phyloP scores from a whole-genome alignment of 1,284 basidiomycete genomes.

The Fomitopsis schrenkii region DNA sequence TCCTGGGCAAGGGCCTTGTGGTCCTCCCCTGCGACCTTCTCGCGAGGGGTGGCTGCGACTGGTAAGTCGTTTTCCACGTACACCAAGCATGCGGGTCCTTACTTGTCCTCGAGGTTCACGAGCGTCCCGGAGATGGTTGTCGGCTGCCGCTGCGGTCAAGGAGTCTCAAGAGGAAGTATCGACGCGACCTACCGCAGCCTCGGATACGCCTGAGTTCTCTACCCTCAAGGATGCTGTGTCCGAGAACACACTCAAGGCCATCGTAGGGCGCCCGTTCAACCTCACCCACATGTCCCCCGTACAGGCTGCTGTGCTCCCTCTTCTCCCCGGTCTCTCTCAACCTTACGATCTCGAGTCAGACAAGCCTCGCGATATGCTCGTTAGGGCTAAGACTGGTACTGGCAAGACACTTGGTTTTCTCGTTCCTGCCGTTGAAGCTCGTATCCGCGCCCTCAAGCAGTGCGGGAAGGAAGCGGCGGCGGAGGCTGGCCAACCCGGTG shows the following conservation, averaged over 20 bases:
- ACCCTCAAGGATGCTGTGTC: conserved; percentile 40
- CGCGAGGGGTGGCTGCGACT: neutral
- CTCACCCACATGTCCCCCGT: conserved; percentile 81
- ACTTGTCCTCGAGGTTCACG: neutral
- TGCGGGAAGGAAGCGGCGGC: conserved; percentile 34
- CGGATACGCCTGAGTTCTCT: conserved; percentile 32
- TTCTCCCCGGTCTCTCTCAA: conserved; percentile 54
- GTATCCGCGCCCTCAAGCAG: conserved; percentile 48
- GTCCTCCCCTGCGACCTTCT: neutral
- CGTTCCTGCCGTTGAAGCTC: conserved; percentile 82
- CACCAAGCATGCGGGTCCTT: neutral
- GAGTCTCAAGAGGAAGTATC: neutral
- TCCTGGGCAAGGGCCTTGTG: neutral
- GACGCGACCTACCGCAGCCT: neutral
- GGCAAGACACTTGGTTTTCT: conserved; percentile 93
- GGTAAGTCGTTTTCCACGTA: neutral
- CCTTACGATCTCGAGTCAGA: conserved; percentile 36
- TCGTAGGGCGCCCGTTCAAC: conserved; percentile 67
- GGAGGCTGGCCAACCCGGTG: conserved; percentile 36
- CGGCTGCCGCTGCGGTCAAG: neutral
- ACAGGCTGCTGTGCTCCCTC: conserved; percentile 75
- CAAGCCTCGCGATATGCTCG: conserved; percentile 60
- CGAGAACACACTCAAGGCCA: conserved; percentile 53
- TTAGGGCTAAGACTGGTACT: conserved; percentile 90
- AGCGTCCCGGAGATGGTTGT: neutral